A percentile compares a stretch with the other conserved stretches of the same genome.
phyloP scores from a whole-genome alignment of 176 grass and related monocot genomes.

The Phoenix roebelenii region DNA sequence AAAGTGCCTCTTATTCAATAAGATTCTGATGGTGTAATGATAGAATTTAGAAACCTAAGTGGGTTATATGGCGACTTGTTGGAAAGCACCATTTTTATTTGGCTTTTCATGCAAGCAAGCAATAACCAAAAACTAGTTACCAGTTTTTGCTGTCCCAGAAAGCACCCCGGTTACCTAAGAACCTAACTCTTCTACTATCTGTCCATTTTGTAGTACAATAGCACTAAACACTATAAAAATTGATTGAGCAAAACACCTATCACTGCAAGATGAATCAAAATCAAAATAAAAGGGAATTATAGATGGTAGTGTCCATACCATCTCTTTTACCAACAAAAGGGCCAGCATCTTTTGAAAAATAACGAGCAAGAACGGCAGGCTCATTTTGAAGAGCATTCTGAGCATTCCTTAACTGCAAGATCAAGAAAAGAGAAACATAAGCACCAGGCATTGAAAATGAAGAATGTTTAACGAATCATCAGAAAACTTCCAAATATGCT shows the following conservation, averaged over 20 bases:
- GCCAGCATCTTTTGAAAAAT: constrained; percentile 43
- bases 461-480: neutral
- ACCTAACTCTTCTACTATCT: no score
- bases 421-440: constrained; percentile 8
- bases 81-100: no score
- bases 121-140: no score
- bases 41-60: no score
- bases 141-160: no score
- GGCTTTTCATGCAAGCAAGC: no score
- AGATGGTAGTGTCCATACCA: constrained; percentile 15
- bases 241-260: neutral
- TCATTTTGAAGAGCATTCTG: constrained; percentile 39
- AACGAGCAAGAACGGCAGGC: constrained; percentile 28
- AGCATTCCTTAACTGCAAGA: constrained; percentile 61
- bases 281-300: neutral
- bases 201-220: no score
- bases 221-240: neutral
- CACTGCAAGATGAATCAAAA: neutral
- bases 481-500: neutral
- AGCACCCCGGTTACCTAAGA: no score
- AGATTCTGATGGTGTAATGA: no score
- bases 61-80: no score
- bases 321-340: constrained; percentile 27
- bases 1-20: no score
- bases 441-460: neutral